Conservation (phyloP, 1,139 yeast genomes). For the Lodderomyces oxycetoniae region DNA sequence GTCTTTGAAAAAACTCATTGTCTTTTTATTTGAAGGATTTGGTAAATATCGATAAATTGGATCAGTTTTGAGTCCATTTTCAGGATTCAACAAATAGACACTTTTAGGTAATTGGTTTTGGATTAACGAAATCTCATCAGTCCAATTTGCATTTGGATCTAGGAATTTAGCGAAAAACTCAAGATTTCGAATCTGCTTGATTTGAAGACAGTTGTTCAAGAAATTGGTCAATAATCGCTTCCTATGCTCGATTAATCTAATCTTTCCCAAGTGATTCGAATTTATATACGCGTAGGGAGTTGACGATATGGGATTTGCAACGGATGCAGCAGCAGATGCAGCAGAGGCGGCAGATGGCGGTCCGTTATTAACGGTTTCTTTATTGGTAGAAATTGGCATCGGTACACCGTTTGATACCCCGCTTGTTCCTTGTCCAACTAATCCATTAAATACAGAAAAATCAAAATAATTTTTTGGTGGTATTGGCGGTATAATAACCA, state of each 20-base stretch:
- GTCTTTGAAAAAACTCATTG: constrained; percentile 35
- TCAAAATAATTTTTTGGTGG: constrained; percentile 77
- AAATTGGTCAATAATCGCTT: constrained; percentile 76
- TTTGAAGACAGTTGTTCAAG: constrained; percentile 66
- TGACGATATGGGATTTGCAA: constrained; percentile 4
- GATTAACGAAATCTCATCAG: constrained; percentile 42
- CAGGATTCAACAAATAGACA: constrained; percentile 49
- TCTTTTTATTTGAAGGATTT: constrained; percentile 41
- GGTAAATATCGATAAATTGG: constrained; percentile 64
- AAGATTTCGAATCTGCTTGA: constrained; percentile 51
- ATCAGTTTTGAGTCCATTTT: constrained; percentile 49
- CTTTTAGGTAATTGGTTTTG: constrained; percentile 40
- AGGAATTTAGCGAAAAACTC: constrained; percentile 70
- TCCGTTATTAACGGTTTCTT: not conserved
- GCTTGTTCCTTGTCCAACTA: constrained; percentile 19
- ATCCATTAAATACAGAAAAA: constrained; percentile 33
- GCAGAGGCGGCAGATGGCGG: constrained; percentile 3
- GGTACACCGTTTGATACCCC: constrained; percentile 2
- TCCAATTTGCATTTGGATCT: constrained; percentile 84
- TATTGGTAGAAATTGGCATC: not conserved
- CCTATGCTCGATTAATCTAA: constrained; percentile 52
- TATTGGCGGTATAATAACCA: constrained; percentile 83
- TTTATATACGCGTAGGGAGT: constrained; percentile 38
- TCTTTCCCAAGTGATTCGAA: constrained; percentile 39
- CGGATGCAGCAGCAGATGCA: constrained; percentile 6